Conservation (phyloP, 169 alveolate genomes). For the Cryptosporidium tyzzeri region DNA sequence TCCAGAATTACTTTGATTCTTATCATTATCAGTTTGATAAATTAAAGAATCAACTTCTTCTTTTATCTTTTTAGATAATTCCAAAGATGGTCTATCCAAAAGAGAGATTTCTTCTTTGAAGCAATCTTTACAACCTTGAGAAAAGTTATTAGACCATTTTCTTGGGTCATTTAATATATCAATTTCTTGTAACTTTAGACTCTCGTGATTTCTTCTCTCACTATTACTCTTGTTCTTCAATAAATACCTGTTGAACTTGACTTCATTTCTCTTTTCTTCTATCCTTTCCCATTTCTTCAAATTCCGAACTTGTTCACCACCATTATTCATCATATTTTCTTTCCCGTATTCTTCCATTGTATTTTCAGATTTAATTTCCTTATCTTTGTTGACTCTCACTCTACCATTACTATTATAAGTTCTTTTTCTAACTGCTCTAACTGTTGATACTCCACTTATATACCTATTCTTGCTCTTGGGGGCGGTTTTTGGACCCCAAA, state of each 20-base stretch:
- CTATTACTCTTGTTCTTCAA: not conserved
- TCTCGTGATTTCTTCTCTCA: not conserved
- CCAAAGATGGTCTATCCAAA: not conserved
- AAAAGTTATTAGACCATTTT: constrained; percentile 53
- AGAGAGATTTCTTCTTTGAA: not conserved
- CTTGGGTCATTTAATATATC: not conserved
- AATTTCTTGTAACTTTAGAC: not conserved
- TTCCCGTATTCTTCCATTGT: not conserved
- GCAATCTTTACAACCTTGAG: constrained; percentile 24
- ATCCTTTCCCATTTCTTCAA: constrained; percentile 62
- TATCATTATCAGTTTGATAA: not conserved
- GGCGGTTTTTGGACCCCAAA: constrained; percentile 68
- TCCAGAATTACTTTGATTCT: not conserved
- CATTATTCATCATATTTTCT: not conserved
- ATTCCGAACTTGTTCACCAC: constrained; percentile 4
- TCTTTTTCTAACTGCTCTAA: constrained; percentile 37
- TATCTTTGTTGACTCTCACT: not conserved
- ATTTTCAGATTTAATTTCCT: not conserved
- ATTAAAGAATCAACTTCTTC: constrained; percentile 10
- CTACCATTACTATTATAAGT: constrained; percentile 64
- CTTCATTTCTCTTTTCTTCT: constrained; percentile 55
- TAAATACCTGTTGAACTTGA: constrained; percentile 32
- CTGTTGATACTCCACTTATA: constrained; percentile 48
- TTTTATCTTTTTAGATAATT: not conserved
- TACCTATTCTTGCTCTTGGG: constrained; percentile 59